A percentile compares a stretch with the other conserved stretches of the same genome.
Evolutionary conservation across 768 basidiomycete species (phyloP).

Genomic region (Collybia mongolica): DNA sequence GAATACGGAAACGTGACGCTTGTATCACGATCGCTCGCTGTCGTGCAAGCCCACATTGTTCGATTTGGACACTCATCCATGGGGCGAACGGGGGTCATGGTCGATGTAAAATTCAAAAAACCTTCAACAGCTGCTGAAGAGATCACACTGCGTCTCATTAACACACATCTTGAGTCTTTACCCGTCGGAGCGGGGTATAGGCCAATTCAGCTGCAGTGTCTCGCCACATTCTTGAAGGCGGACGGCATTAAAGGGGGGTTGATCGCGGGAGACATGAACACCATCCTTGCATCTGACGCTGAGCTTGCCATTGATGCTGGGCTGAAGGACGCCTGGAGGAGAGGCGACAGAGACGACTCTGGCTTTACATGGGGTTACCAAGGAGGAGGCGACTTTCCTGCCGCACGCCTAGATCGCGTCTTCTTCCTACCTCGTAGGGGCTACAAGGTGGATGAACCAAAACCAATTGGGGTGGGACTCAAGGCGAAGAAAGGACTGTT

Average conservation of each 20-base stretch:
- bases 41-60: conserved; percentile 48
- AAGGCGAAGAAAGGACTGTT: conserved; percentile 30
- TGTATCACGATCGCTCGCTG: conserved; percentile 52
- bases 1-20: conserved; percentile 72
- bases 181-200: conserved; percentile 37
- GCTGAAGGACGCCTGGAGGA: conserved; percentile 61
- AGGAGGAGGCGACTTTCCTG: conserved; percentile 42
- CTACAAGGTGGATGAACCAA: conserved; percentile 51
- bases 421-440: conserved; percentile 51
- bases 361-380: conserved; percentile 76
- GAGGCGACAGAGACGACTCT: conserved; percentile 36
- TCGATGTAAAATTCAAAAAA: conserved; percentile 49
- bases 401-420: conserved; percentile 65
- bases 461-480: conserved; percentile 55
- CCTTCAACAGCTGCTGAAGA: conserved; percentile 29
- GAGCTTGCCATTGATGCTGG: conserved; percentile 41
- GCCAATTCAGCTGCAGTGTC: conserved; percentile 51
- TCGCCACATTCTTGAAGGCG: conserved; percentile 48
- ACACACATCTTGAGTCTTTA: conserved; percentile 75
- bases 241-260: conserved; percentile 53
- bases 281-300: conserved; percentile 47
- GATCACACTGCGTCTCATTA: conserved; percentile 58
- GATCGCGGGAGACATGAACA: conserved; percentile 74
- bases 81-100: conserved; percentile 55
- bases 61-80: conserved; percentile 50